Evolutionary conservation across 129 eudicot species (phyloP), one percentile per base, ranked within the genome.

Genomic region (Escallonia rubra): DNA sequence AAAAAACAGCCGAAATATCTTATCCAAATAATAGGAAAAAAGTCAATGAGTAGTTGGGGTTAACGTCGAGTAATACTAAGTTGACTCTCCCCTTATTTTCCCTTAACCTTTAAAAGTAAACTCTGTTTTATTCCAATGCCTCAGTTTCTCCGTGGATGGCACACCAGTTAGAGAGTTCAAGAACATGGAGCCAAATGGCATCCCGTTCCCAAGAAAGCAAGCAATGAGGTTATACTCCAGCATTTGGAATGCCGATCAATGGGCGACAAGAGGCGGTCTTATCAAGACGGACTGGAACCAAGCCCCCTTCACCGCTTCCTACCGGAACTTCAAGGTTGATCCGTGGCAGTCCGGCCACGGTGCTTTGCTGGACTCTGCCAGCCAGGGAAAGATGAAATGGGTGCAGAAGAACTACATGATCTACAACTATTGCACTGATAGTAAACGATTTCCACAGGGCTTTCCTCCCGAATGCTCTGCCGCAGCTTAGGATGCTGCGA

Each of bases 261-360:
- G 95, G 95, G 90, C 95, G 3, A 87, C 95, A 6, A 76, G 90
- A 60, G 87, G 93, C 23, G 94, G 94, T 3, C 77, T 83, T 13
- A 79, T 83, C 45, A 83, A 87, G 80, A 81, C 90, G 0, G 90
- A 87, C 11, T 87, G 95, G 95, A 74, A 60, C 15, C 46, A 84
- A 10, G 95, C 95, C 11, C 95, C 95, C 15, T 87, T 84, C 53
- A 87, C 87, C 0, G 95, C 95, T 42, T 74, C 95, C 0, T 87
- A 83, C 69, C 71, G 83, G 44, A 82, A 77, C 61, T 87, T 83
- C 50, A 76, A 71, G 39, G 86, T 80, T 3, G 76, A 80, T 44
- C 82, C 87, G n/a, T 86, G 92, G 12, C 71, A 69, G 76, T 59
- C 85, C 23, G 49, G 49, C 3, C 65, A 68, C 41, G 67, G 44